A percentile compares a stretch with the other conserved stretches of the same genome.
phyloP scores from a whole-genome alignment of 805 yeast species.

The Sugiyamaella marilandica region DNA sequence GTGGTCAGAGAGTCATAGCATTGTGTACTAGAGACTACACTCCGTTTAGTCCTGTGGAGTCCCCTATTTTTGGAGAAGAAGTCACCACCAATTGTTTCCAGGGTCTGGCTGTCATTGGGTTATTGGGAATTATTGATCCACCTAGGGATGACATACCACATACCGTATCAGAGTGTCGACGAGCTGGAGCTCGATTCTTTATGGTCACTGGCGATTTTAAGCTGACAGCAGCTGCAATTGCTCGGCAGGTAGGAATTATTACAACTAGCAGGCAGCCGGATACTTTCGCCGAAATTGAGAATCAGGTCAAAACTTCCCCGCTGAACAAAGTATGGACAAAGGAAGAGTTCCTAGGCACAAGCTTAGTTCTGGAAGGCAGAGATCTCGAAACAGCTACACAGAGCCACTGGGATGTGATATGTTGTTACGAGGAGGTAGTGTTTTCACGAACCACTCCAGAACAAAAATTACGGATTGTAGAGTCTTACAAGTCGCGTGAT shows the following conservation, averaged over 20 bases:
- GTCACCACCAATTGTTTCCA: slow-evolving; percentile 15
- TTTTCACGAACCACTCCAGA: slow-evolving; percentile 43
- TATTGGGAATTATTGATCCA: slow-evolving; percentile 94
- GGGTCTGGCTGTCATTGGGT: slow-evolving; percentile 70
- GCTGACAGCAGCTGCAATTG: slow-evolving; percentile 48
- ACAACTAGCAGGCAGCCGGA: slow-evolving; percentile 14
- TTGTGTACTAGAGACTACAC: slow-evolving; percentile 9
- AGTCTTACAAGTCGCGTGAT: slow-evolving; percentile 59
- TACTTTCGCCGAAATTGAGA: slow-evolving; percentile 2
- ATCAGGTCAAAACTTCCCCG: not conserved
- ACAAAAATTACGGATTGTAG: slow-evolving; percentile 47
- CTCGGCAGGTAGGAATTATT: slow-evolving; percentile 50
- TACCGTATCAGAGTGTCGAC: slow-evolving; percentile 67
- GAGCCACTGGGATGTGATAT: slow-evolving; percentile 41
- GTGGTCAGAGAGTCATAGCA: slow-evolving; percentile 18
- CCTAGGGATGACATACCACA: slow-evolving; percentile 79
- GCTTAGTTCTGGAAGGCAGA: slow-evolving; percentile 15
- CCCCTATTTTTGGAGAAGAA: slow-evolving; percentile 11
- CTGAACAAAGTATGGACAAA: slow-evolving; percentile 5
- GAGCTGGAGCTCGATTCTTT: slow-evolving; percentile 90
- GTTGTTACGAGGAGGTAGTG: slow-evolving; percentile 39
- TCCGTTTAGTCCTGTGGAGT: slow-evolving; percentile 3
- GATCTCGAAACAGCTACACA: slow-evolving; percentile 24
- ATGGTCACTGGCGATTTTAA: slow-evolving; percentile 83
- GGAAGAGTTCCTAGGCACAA: not conserved